Evolutionary conservation across 2,329 filamentous ascomycete species (phyloP).

Genomic region (Alternaria arborescens): DNA sequence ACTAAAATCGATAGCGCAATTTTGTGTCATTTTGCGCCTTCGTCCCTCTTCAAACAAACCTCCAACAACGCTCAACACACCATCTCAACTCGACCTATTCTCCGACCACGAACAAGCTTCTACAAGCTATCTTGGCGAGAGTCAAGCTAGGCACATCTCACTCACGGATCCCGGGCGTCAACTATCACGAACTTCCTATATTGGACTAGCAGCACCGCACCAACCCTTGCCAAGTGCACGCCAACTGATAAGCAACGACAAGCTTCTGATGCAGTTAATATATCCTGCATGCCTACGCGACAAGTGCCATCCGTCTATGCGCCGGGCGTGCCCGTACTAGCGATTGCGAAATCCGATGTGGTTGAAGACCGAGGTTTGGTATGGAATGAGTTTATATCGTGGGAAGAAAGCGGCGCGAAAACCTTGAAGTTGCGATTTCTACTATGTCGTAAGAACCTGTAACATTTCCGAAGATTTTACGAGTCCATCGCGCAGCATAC

Average conservation of each 20-base stretch:
- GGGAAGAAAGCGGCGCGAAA: background rate
- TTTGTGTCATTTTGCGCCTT: background rate
- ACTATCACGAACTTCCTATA: conserved; percentile 10
- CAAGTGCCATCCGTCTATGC: background rate
- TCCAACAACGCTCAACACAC: background rate
- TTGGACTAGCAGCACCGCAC: conserved; percentile 1
- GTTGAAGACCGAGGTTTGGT: background rate
- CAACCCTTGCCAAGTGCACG: conserved; percentile 12
- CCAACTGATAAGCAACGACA: conserved; percentile 14
- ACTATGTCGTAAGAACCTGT: background rate
- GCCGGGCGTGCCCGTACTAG: background rate
- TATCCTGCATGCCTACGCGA: background rate
- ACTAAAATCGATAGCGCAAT: background rate
- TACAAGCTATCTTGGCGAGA: background rate
- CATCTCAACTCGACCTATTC: conserved; percentile 1
- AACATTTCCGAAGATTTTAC: too few species aligned
- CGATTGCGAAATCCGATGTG: background rate
- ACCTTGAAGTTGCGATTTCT: background rate
- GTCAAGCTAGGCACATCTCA: background rate
- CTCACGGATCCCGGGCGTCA: background rate
- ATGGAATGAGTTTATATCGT: background rate
- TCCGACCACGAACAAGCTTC: background rate
- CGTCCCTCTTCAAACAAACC: background rate
- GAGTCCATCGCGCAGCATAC: background rate
- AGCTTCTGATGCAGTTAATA: conserved; percentile 9